Base-by-base conservation (phyloP, 2,329 filamentous ascomycete genomes). In the Arthrobotrys conoides region DNA sequence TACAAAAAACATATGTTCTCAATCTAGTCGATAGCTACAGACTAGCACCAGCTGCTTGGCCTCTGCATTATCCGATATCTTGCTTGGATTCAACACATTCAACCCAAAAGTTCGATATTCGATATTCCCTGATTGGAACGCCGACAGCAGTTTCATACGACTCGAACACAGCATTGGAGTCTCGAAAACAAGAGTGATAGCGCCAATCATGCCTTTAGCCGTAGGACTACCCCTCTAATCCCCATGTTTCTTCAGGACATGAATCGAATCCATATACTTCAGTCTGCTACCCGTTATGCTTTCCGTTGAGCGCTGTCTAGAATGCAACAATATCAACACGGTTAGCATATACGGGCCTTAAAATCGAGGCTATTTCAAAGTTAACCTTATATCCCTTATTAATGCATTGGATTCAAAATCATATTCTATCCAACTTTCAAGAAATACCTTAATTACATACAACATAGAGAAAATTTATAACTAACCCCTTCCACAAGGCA, bases 161-260 rank as follows among this genome's bases (percentile, higher is more conserved):
- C 38, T 41, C 9, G 38, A 41, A 41, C 38, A 1, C n/a, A 46
- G n/a, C n/a, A 46, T 46, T 5, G n/a, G 14, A n/a, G 14, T 5
- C 5, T 41, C 44, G 22, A 1, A 16, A 14, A 48, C n/a, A 48
- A n/a, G 38, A 38, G 9, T 30, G n/a, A 36, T 36, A 8, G 1
- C 33, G 33, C 9, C 44, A 46, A 66, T 16, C 10, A 77, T 77
- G 73, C 73, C 67, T 55, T 63, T 77, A 67, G 73, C 73, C 27
- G 73, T 77, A 44, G 70, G 22, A 18, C 51, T 46, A 44, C n/a
- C 9, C 12, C 18, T 53, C 12, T 16, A 2, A 5, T 14, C 30
- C 24, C 5, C 0, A 20, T 38, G 16, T 5, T 48, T 22, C 20
- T 1, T n/a, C n/a, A n/a, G n/a, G n/a, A n/a, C 24, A 30, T 5